phyloP scores from a whole-genome alignment of 441 rosid genomes.

The Melianthus villosus region DNA sequence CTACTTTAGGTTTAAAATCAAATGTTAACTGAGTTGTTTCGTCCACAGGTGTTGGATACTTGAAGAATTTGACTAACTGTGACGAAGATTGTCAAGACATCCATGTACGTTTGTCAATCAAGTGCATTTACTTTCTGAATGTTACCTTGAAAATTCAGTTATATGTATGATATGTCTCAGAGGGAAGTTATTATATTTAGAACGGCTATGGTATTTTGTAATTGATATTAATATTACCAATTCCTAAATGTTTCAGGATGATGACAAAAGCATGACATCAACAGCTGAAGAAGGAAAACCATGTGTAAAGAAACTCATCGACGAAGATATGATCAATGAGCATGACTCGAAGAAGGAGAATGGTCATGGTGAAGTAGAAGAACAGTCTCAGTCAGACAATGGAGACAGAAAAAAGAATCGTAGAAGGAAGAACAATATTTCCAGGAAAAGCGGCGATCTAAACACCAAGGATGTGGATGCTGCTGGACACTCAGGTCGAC shows the following conservation, averaged over 20 bases:
- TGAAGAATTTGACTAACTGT: constrained; percentile 15
- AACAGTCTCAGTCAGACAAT: constrained; percentile 22
- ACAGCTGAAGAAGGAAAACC: constrained; percentile 26
- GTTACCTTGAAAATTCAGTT: neutral
- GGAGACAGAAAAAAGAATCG: constrained; percentile 34
- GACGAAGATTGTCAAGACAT: constrained; percentile 25
- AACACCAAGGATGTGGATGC: constrained; percentile 21
- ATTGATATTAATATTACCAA: no score
- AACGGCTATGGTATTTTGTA: no score
- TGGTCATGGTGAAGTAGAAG: constrained; percentile 25
- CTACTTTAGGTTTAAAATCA: neutral
- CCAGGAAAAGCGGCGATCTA: constrained; percentile 38
- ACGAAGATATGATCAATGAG: constrained; percentile 65
- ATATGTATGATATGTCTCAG: no score
- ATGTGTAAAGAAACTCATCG: constrained; percentile 80
- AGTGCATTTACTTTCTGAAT: no score
- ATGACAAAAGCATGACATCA: constrained; percentile 11
- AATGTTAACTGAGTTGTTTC: constrained; percentile 3
- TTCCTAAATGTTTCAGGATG: constrained; percentile 26
- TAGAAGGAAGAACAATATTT: constrained; percentile 36
- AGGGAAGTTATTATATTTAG: no score
- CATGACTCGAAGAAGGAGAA: constrained; percentile 23
- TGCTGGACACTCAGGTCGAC: constrained; percentile 20
- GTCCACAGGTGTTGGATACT: constrained; percentile 29
- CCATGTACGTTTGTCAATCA: constrained; percentile 27